Evolutionary conservation across 2,329 filamentous ascomycete species (phyloP), one percentile per base, ranked within the genome.

Genomic region (Sporothrix euskadiensis): DNA sequence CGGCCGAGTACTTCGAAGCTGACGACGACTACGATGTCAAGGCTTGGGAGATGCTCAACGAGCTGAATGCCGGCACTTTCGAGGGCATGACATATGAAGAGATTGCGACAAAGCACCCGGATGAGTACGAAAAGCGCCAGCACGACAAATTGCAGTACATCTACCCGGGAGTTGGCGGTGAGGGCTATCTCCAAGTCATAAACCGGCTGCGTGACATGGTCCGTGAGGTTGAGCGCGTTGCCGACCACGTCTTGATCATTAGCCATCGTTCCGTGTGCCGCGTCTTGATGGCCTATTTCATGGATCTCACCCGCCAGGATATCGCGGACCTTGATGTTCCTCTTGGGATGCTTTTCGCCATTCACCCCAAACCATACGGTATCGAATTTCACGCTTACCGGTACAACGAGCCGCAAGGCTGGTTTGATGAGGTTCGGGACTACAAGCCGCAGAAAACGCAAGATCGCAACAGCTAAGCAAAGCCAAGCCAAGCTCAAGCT

Each of bases 21-120:
- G 96, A 98, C 76, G 95, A 98, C 30, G 93, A 97, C 71, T 97
- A 95, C 80, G 96, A 98, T 77, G 91, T 97, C 78, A 99, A 99
- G 84, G 93, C 97, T 77, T 97, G 95, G 94, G 92, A 94, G 79
- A 97, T 97, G 93, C 88, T 99, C 70, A 97, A 99, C 79, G 96
- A 99, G 82, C 89, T 99, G 68, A 97, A 98, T 78, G 92, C 95
- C 0, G 96, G 96, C 16, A 88, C 90, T 69, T 97, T 98, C 84
- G 96, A 99, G 80, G 95, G 96, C 69, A 90, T 98, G 85, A 98
- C 96, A 0, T 98, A 99, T 81, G 88, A 92, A 1, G 93, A 97
- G 78, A 98, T 99, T 77, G 91, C 90, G 73, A 84, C 87, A n/a
- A 88, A 90, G 75, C 91, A 92, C 79, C 91, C 91, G 0, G 90